Evolutionary conservation across 306 rosid genomes (phyloP).

Genomic region (Prunus kanzakura): DNA sequence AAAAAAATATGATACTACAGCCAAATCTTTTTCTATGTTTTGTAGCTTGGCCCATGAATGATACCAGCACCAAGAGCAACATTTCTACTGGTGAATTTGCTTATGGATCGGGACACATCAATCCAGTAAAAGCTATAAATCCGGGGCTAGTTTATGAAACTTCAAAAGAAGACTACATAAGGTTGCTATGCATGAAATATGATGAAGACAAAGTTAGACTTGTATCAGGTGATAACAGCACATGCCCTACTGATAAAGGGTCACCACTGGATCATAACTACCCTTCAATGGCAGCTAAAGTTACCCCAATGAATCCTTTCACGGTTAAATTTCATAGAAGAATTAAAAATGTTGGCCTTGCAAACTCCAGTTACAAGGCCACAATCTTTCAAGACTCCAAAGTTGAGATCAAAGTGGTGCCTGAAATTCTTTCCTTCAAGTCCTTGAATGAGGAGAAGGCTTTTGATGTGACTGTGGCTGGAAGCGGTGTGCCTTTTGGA

Average conservation of each 20-base stretch:
- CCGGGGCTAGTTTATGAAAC: constrained; percentile 40
- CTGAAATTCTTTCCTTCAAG: constrained; percentile 27
- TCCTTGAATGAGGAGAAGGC: constrained; percentile 29
- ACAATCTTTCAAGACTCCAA: not conserved
- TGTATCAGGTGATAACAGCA: constrained; percentile 5
- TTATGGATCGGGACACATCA: constrained; percentile 33
- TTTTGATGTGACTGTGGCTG: constrained; percentile 28
- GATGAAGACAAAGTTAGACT: not conserved
- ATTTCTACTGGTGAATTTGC: constrained; percentile 14
- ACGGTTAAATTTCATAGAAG: constrained; percentile 17
- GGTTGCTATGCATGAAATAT: constrained; percentile 27
- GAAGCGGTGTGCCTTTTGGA: not conserved
- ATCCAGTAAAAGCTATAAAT: constrained; percentile 24
- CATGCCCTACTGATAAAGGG: constrained; percentile 10
- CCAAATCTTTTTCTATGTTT: not conserved
- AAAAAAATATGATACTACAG: not conserved
- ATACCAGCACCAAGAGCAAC: not conserved
- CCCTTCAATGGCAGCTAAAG: constrained; percentile 29
- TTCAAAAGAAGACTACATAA: constrained; percentile 26
- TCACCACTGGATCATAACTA: constrained; percentile 27
- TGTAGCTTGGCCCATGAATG: constrained; percentile 22
- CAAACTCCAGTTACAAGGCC: constrained; percentile 24
- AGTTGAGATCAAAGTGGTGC: constrained; percentile 24
- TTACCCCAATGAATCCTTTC: not conserved
- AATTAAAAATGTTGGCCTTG: constrained; percentile 38